Base-by-base conservation (phyloP, 441 rosid species). In the Lagerstroemia fauriei region DNA sequence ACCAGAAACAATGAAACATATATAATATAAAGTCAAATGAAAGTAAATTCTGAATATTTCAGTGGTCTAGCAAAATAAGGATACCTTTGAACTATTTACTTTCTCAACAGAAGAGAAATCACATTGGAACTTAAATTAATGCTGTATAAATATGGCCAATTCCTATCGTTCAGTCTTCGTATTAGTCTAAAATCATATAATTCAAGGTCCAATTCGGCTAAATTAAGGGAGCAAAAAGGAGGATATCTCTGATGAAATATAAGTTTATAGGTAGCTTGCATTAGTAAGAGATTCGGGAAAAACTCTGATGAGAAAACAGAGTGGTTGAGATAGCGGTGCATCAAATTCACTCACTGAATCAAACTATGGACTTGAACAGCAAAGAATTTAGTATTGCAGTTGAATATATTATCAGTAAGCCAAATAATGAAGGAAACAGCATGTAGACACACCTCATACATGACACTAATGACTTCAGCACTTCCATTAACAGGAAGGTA, bases 361-460 rank as follows among this genome's bases (percentile, higher is more conserved):
- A 65, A 65, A 65, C 31, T 27, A 34, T 16, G 70, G 70, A 38
- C 44, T 38, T 38, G 2, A 6, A 38, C 44, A 38, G 44, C 44
- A 20, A 61, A 61, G 68, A 61, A 61, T 61, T 61, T n/a, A 61
- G 31, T 61, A 61, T 27, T 20, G 14, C 70, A 0, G 5, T 27
- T 27, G 11, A 65, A 65, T 9, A 11, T 65, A 65, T 65, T 29
- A 65, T 27, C 34, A 27, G 70, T 13, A 11, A 29, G 34, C 38
- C 34, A 65, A 32, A 69, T 14, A 32, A 83, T 46, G 0, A 78
- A 73, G 53, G 31, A 56, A 56, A 51, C 56, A 78, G 74, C 34
- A 77, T 71, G 56, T 25, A 7, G 16, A 72, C 63, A 34, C 89
- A 97, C 99, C 99, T 97, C 99, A 59, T 97, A 97, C 99, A 95